Base-by-base conservation (phyloP, 2,329 filamentous ascomycete species). In the Epichloe amarillans region DNA sequence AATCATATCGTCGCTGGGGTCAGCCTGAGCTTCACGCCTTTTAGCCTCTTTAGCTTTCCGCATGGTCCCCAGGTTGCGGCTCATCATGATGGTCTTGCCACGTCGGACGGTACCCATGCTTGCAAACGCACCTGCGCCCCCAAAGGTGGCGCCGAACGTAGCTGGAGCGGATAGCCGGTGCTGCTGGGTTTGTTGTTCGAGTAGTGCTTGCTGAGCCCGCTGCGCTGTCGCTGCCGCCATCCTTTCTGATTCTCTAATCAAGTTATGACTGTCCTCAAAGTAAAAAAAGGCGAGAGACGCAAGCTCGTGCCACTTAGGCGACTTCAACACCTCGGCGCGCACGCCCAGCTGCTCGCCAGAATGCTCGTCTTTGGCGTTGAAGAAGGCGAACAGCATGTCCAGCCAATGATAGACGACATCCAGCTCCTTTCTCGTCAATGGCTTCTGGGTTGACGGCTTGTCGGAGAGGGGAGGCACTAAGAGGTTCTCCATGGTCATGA, bases 251-350 rank as follows among this genome's bases (percentile, higher is more conserved):
- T 88, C 95, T 47, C 91, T 85, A 59, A 97, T 88, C 12, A 98
- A 77, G 59, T 86, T 90, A 54, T 94, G 87, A 1, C 89, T 95
- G 35, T 85, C 79, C 61, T 97, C 90, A 63, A 93, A 94, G 72
- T 98, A 98, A 75, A 97, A 98, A 76, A 97, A 98, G 72, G 95
- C 95, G 55, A 98, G 79, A 55, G 88, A 91, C 57, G 93, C 88
- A 50, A 98, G 80, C 67, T 98, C 93, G 72, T 96, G 90, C 74
- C 95, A 98, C 76, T 98, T 98, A 63, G 91, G 88, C 57, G 88
- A 95, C 69, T 95, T 95, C 63, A 98, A 78, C 35, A 96, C 83
- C 65, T 96, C 90, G 43, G 88, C 80, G 0, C 90, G 86, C 3
- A 98, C 88, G 56, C 93, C 93, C 53, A 93, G 79, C 23, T 86